These are phyloP conservation scores for Fusarium stilboides DNA, from an alignment of 2,329 filamentous ascomycete genomes.

Conservation along the genomic window DNA sequence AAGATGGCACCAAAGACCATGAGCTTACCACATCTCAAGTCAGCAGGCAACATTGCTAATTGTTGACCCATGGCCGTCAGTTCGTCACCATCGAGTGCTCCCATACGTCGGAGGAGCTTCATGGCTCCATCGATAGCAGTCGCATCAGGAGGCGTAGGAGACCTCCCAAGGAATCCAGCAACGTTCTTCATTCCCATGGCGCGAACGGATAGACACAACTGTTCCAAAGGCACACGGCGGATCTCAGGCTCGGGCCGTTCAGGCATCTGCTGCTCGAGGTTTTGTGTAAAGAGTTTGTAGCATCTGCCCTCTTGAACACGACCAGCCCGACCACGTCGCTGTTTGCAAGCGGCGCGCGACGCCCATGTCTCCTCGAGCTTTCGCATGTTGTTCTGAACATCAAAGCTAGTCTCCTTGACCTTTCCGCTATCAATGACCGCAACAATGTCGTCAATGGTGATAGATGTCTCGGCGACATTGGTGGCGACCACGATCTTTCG, in stretches of 20 bases:
- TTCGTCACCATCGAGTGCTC: constrained; percentile 87
- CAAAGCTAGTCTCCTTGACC: constrained; percentile 97
- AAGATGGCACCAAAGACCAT: constrained; percentile 97
- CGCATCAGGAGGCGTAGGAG: constrained; percentile 89
- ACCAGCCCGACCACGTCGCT: constrained; percentile 92
- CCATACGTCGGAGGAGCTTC: constrained; percentile 84
- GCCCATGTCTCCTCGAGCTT: constrained; percentile 96
- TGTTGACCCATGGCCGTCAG: constrained; percentile 93
- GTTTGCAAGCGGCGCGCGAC: constrained; percentile 93
- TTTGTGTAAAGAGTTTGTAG: constrained; percentile 94
- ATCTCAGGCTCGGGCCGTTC: constrained; percentile 95
- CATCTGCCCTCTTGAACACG: constrained; percentile 92
- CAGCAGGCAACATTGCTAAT: constrained; percentile 94
- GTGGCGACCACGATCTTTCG: constrained; percentile 95
- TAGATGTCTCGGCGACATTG: constrained; percentile 98
- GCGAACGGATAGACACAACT: constrained; percentile 93
- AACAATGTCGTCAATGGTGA: constrained; percentile 97
- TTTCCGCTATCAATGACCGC: constrained; percentile 95
- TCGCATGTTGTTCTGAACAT: constrained; percentile 92
- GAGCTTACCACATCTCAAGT: constrained; percentile 92
- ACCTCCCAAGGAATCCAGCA: constrained; percentile 83
- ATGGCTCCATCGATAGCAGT: constrained; percentile 90
- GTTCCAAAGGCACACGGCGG: constrained; percentile 90
- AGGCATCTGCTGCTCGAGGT: constrained; percentile 88
- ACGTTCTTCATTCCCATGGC: constrained; percentile 94